Evolutionary conservation across 352 stramenopile genomes (phyloP), one percentile per base, ranked within the genome.

Genomic region (Phytophthora boehmeriae): DNA sequence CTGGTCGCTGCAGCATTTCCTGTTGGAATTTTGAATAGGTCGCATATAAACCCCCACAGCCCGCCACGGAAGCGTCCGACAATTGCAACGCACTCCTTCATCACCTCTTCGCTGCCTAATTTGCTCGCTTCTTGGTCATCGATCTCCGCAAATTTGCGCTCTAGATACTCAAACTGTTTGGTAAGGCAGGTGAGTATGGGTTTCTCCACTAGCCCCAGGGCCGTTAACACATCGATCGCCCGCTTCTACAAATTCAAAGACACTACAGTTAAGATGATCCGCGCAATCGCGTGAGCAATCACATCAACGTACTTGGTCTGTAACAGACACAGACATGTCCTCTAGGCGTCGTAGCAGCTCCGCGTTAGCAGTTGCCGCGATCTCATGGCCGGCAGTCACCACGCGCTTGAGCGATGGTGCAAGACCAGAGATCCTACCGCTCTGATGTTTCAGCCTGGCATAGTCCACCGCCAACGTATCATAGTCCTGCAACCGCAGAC

Each of bases 401-500:
- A 90, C 81, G 1, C 71, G 67, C 44, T 90, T 82, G 5, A 94
- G 59, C 23, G 69, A 73, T 3, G 70, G 53, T 11, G 57, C 61
- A 49, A 92, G 73, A 43, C 80, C 90, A 4, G 23, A 54, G 27
- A 81, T 73, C 30, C 92, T 93, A 28, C 66, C 56, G 47, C 75
- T 86, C 39, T 92, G 77, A 11, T 86, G 66, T 35, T 92, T 90
- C 42, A 94, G 54, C 0, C 82, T 73, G 30, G 75, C 74, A 52
- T 90, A 94, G 38, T 92, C 80, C 16, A 91, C 78, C 0, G 82
- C 85, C 6, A 94, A 71, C 38, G 86, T 87, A 9, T 89, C 80
- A 45, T 87, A 95, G 56, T 95, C 75, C 35, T 81, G 75, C 11
- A 60, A 67, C 13, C 80, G 58, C 43, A 92, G 63, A 65, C 79